phyloP scores from a whole-genome alignment of 2,329 filamentous ascomycete genomes.

The Cyphellophora attinorum region DNA sequence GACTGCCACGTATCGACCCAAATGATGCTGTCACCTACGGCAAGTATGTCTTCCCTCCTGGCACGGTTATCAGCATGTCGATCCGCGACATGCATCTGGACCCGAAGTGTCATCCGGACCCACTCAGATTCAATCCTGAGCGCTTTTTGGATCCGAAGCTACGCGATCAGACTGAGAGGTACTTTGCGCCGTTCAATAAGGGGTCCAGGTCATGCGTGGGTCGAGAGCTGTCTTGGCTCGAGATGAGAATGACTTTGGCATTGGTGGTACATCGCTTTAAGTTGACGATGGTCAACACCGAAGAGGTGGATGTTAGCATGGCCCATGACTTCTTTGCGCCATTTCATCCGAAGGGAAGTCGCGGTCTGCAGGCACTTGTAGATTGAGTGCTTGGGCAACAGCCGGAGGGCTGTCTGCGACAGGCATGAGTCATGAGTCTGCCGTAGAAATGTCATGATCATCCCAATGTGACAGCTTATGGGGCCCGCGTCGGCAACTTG shows the following conservation, averaged over 20 bases:
- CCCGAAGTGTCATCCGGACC: constrained; percentile 29
- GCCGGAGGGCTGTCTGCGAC: too few species aligned
- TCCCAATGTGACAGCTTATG: too few species aligned
- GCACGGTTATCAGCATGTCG: constrained; percentile 17
- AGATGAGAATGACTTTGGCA: constrained; percentile 21
- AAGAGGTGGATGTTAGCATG: constrained; percentile 21
- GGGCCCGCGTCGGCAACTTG: too few species aligned
- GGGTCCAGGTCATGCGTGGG: constrained; percentile 20
- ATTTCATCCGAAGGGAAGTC: constrained; percentile 17
- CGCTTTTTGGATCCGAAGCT: constrained; percentile 18
- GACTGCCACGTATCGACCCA: constrained; percentile 12
- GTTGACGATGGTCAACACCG: constrained; percentile 21
- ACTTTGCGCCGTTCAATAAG: constrained; percentile 19
- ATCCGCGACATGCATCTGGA: constrained; percentile 14
- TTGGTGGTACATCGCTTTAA: constrained; percentile 21
- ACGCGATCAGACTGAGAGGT: constrained; percentile 18
- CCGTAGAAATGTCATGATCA: too few species aligned
- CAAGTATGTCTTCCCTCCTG: constrained; percentile 12
- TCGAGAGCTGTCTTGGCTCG: constrained; percentile 21
- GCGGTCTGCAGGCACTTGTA: constrained; percentile 19
- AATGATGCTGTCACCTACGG: constrained; percentile 8
- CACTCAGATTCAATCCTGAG: constrained; percentile 23
- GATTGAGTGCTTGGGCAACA: too few species aligned
- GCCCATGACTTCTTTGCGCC: constrained; percentile 22
- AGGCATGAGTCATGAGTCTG: too few species aligned